Conservation (phyloP, 208 protist species). For the Lotmaria passim region DNA sequence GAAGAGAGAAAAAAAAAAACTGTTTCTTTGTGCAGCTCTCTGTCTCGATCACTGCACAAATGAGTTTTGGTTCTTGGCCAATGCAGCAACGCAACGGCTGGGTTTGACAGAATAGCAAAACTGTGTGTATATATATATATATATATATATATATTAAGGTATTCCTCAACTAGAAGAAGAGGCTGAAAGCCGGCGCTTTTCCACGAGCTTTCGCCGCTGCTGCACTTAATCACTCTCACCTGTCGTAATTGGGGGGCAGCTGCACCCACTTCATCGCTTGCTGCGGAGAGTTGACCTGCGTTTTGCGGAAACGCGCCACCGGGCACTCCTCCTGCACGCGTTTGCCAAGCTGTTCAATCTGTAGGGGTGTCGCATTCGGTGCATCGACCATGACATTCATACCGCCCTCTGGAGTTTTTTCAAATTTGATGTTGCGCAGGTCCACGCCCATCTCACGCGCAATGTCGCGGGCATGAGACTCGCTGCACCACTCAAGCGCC, state of each 20-base stretch:
- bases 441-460: slow-evolving; percentile 75
- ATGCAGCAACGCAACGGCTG: too few species aligned
- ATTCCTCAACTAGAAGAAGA: not conserved
- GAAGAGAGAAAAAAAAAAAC: slow-evolving; percentile 7
- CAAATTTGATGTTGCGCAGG: slow-evolving; percentile 78
- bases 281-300: slow-evolving; percentile 58
- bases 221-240: slow-evolving; percentile 44
- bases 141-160: too few species aligned
- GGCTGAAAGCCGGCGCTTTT: not conserved
- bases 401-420: slow-evolving; percentile 71
- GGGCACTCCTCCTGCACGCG: slow-evolving; percentile 89
- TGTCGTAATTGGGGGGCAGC: slow-evolving; percentile 70
- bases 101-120: too few species aligned
- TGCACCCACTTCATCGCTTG: slow-evolving; percentile 85
- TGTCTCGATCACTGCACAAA: too few species aligned
- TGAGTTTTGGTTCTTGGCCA: too few species aligned
- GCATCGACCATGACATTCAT: slow-evolving; percentile 86
- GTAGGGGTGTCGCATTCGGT: slow-evolving; percentile 75
- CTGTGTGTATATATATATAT: too few species aligned
- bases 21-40: too few species aligned
- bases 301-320: slow-evolving; percentile 86
- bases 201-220: not conserved
- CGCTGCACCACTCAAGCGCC: slow-evolving; percentile 88
- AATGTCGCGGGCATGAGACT: slow-evolving; percentile 80
- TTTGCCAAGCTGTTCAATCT: slow-evolving; percentile 88